A percentile compares a stretch with the other conserved stretches of the same genome.
Evolutionary conservation across 495 filamentous ascomycete genomes (phyloP).

Genomic region (Cryomyces minteri): DNA sequence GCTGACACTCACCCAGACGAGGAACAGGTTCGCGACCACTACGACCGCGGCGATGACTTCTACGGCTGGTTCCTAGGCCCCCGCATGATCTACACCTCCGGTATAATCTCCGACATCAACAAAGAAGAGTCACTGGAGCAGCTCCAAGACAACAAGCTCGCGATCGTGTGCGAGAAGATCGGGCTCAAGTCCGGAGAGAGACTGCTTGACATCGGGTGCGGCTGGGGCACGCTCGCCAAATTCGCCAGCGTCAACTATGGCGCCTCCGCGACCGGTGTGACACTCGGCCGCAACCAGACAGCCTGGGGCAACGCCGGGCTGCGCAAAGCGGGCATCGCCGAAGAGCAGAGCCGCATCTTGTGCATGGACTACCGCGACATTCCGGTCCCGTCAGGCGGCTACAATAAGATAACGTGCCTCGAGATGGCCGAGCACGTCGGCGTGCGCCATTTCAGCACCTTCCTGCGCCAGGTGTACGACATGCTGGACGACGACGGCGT

Average conservation of each 20-base stretch:
- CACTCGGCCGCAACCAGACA: conserved; percentile 68
- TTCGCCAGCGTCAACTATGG: conserved; percentile 67
- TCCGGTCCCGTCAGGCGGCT: conserved; percentile 44
- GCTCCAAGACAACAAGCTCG: conserved; percentile 80
- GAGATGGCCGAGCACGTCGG: conserved; percentile 90
- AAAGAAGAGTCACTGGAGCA: conserved; percentile 65
- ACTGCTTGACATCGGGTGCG: conserved; percentile 71
- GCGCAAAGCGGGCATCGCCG: conserved; percentile 44
- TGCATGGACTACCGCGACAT: conserved; percentile 82
- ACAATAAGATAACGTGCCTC: conserved; percentile 72
- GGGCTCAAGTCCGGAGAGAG: conserved; percentile 48
- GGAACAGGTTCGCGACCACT: conserved; percentile 75
- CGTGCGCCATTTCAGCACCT: conserved; percentile 48
- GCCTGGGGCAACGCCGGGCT: conserved; percentile 66
- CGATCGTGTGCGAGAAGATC: conserved; percentile 74
- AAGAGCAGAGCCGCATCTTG: conserved; percentile 55
- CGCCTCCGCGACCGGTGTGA: conserved; percentile 60
- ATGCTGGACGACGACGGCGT: conserved; percentile 79
- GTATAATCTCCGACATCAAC: conserved; percentile 58
- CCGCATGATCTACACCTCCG: conserved; percentile 81
- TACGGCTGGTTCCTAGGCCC: conserved; percentile 82
- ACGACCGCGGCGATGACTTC: conserved; percentile 77
- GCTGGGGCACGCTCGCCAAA: conserved; percentile 71
- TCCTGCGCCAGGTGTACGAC: conserved; percentile 56
- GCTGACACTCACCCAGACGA: conserved; percentile 36